Base-by-base conservation (phyloP, 2,329 filamentous ascomycete species). In the Pleomassaria siparia region DNA sequence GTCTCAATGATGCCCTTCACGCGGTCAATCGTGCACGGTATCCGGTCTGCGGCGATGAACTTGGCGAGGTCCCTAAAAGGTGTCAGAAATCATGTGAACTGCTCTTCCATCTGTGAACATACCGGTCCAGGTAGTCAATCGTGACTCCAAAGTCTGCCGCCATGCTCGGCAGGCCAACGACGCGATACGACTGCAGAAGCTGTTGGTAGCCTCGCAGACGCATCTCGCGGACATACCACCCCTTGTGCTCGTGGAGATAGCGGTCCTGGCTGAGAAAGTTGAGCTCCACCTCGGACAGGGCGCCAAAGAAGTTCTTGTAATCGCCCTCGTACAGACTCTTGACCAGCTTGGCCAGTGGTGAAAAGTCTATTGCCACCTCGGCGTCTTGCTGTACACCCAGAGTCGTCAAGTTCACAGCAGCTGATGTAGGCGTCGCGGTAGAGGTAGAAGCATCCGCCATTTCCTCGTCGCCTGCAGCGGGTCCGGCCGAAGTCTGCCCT, bases 211-310 rank as follows among this genome's bases (percentile, higher is more conserved):
- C 92, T 49, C 92, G 86, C 57, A 97, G 83, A 48, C 94, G 86
- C 94, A 99, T 99, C 80, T 99, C 94, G 43, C 94, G 88, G 61
- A 99, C 92, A 71, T 94, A 97, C 92, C 94, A 99, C 66, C 85
- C 86, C 72, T 89, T 89, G 78, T 99, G 94, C 79, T 99, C 94
- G 67, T 91, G 87, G 47, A 99, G 81, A 74, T 97, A 96, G 49
- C 94, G 88, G 69, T 99, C 94, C 70, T 94, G 89, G 59, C 85
- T 91, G 57, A 99, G 80, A 79, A 99, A 99, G 63, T 87, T 86
- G 73, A 95, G 90, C 77, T 99, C 94, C 1, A 97, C 94, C 10
- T 85, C 81, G 18, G 89, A 91, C 22, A 99, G 81, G 4, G 91
- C 89, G 59, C 86, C 81, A 79, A 99, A 99, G 79, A 97, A 97